Evolutionary conservation across 2,329 filamentous ascomycete genomes (phyloP), one percentile per base, ranked within the genome.

Genomic region (Polychaeton citri): DNA sequence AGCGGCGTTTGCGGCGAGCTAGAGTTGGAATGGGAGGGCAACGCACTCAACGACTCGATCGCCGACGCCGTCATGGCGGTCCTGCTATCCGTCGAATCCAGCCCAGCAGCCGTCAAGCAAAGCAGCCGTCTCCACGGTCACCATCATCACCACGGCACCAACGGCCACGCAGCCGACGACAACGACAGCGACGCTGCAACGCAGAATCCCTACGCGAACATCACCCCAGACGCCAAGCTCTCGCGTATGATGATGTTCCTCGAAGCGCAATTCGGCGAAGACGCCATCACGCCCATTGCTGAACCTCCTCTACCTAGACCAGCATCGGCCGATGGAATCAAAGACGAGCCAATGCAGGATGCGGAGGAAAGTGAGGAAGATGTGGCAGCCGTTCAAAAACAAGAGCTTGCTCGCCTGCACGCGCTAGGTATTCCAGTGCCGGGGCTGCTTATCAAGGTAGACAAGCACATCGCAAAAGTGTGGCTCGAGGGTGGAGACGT

Each of bases 61-160:
- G 90, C 90, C n/a, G 90, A 98, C 60, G 86, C 90, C 12, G 81
- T 96, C 37, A 84, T 96, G 69, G 86, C 86, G 1, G 85, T 95
- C 2, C 70, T 98, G 8, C 76, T 94, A 48, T 87, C 82, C 0
- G 83, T 94, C 16, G 90, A 98, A 61, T 92, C 81, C 59, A 93
- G 83, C 36, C 90, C 88, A 4, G 90, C 90, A 10, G 88, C 90
- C 9, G 88, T 98, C 34, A 92, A 90, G 62, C 82, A 85, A 82
- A 68, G 61, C 71, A 62, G 45, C 21, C 33, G 54, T 37, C 46
- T 73, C 38, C 64, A 66, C 49, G 56, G 63, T 1, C 71, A 76
- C 44, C 55, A 63, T 34, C 51, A 61, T 30, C 54, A 58, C 21
- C 49, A 60, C 24, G 38, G 45, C 4, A 56, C 40, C 4, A 48